Evolutionary conservation across 306 rosid genomes (phyloP).

Genomic region (Prunus padus): DNA sequence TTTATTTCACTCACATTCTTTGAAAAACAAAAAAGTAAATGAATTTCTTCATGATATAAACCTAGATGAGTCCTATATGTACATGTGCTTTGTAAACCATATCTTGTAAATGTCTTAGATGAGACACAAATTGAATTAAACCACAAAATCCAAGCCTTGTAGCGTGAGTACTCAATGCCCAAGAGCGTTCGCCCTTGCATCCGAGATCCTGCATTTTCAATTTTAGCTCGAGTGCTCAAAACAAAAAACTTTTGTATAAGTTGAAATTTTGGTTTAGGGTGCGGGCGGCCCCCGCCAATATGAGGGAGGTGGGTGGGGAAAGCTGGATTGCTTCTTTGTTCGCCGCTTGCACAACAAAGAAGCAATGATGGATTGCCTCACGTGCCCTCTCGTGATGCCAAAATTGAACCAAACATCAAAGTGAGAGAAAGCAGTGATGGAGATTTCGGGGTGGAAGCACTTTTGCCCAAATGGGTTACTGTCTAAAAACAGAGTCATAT

Average conservation of each 20-base stretch:
- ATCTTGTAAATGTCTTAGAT: too few relatives aligned
- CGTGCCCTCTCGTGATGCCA: slow-evolving; percentile 24
- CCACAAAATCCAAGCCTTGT: too few relatives aligned
- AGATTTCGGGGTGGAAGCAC: slow-evolving; percentile 11
- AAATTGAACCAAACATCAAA: slow-evolving; percentile 15
- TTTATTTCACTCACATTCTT: neutral
- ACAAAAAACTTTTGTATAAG: too few relatives aligned
- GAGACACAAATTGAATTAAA: too few relatives aligned
- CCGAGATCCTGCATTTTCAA: too few relatives aligned
- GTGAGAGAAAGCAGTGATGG: slow-evolving; percentile 9
- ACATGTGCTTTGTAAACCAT: too few relatives aligned
- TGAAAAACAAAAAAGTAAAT: neutral
- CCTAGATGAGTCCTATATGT: too few relatives aligned
- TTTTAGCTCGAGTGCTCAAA: too few relatives aligned
- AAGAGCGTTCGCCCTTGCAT: too few relatives aligned
- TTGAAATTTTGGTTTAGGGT: neutral
- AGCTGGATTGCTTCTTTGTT: slow-evolving; percentile 2
- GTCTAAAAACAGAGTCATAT: slow-evolving; percentile 19
- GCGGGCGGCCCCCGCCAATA: neutral
- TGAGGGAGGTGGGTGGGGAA: slow-evolving; percentile 1
- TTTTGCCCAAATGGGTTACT: slow-evolving; percentile 31
- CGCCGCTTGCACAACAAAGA: slow-evolving; percentile 24
- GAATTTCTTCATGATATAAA: neutral
- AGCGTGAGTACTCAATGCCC: too few relatives aligned
- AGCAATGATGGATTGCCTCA: slow-evolving; percentile 9